Evolutionary conservation across 768 basidiomycete genomes (phyloP), one percentile per base, ranked within the genome.

Genomic region (Glaciozyma antarctica): DNA sequence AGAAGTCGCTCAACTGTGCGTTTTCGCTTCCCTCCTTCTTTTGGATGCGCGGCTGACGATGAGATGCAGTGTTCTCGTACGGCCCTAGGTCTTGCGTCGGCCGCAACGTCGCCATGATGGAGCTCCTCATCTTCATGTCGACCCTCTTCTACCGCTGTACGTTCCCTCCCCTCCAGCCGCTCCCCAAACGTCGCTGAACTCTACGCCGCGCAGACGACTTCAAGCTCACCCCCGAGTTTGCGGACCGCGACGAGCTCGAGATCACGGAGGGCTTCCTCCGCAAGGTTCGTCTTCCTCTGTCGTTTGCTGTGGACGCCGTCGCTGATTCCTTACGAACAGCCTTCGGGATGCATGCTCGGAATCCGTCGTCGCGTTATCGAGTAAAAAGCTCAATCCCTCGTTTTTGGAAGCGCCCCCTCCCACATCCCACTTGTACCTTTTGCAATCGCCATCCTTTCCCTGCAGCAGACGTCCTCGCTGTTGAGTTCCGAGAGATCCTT

Each of bases 251-350:
- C 16, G 71, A 89, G 85, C 77, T 92, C 61, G 80, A 83, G 45
- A 89, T 86, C 1, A 79, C 83, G 21, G 90, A 94, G 78, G 91
- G 91, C 3, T 93, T 94, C 79, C 78, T 93, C 67, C 80, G 90
- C 70, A 93, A 92, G 78, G 38, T 57, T 22, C 38, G 38, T 57
- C 13, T 22, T 26, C 3, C 38, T n/a, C 41, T 9, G 13, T 41
- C n/a, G 10, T 10, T 24, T 13, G 28, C 1, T 3, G 4, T 26
- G 24, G 22, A 52, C n/a, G 15, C 10, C n/a, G n/a, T 26, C 15
- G 38, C 38, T 57, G 55, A 57, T 26, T 41, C 2, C 22, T 16
- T 15, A 3, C 12, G 21, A 16, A 32, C 32, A 57, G 55, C 55
- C 55, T 3, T 38, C 41, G 6, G 58, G 58, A 17, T 67, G 58